phyloP scores from a whole-genome alignment of 768 basidiomycete genomes.

The Psilocybe sp. region DNA sequence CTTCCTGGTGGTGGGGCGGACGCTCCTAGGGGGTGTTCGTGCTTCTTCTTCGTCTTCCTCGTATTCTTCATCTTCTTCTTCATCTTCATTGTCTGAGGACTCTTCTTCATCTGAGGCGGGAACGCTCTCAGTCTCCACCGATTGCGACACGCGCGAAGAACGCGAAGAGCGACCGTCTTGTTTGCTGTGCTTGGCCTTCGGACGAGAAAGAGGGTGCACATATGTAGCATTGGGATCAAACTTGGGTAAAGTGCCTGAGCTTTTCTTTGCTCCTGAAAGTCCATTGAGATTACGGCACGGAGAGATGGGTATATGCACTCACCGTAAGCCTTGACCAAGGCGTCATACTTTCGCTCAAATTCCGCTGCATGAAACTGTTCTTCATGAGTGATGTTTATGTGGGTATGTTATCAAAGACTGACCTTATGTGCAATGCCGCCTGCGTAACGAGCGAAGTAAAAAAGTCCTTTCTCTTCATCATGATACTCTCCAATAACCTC shows the following conservation, averaged over 20 bases:
- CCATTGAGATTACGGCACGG: no score
- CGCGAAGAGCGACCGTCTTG: constrained; percentile 12
- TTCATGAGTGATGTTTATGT: not conserved
- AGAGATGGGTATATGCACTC: no score
- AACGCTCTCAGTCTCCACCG: constrained; percentile 16
- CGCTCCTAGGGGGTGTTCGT: constrained; percentile 8
- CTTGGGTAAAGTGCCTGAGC: constrained; percentile 33
- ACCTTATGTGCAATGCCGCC: constrained; percentile 63
- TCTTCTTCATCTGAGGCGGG: constrained; percentile 27
- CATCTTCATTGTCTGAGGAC: constrained; percentile 14
- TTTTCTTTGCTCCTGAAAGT: constrained; percentile 27
- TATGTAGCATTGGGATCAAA: constrained; percentile 57
- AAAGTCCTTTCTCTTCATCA: constrained; percentile 32
- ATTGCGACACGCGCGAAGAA: not conserved
- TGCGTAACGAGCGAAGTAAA: constrained; percentile 59
- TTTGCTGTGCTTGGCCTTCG: constrained; percentile 35
- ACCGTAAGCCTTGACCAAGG: constrained; percentile 8
- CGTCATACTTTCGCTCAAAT: constrained; percentile 36
- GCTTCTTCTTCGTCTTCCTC: constrained; percentile 9
- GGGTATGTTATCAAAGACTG: constrained; percentile 1
- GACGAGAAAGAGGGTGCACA: constrained; percentile 60
- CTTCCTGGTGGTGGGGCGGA: constrained; percentile 13
- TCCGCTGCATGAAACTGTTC: constrained; percentile 2
- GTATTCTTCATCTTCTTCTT: constrained; percentile 18
- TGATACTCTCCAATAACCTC: constrained; percentile 59